Evolutionary conservation across 176 grass and related monocot genomes (phyloP).

Genomic region (Triticum aestivum): IWGSC_CS_RefSeq_v2.1 NC_057809.1:601851745-601852244

Average conservation of each 20-base stretch:
- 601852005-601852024: no score
- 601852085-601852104: neutral
- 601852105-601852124: constrained; percentile 10
- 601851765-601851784: neutral
- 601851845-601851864: neutral
- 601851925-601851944: neutral
- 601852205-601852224: neutral
- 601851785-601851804: neutral
- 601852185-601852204: neutral
- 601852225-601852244: neutral
- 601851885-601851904: constrained; percentile 17
- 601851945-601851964: neutral
- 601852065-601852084: no score
- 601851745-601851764: neutral
- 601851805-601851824: neutral
- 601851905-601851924: constrained; percentile 10
- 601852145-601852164: neutral
- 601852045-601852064: no score
- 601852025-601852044: no score
- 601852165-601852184: neutral
- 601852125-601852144: neutral
- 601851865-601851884: constrained; percentile 21
- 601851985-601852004: no score
- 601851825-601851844: neutral
- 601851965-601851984: no score